A percentile compares a stretch with the other conserved stretches of the same genome.
Evolutionary conservation across 345 rosid species (phyloP).

Genomic region (Sapria himalayana): DNA sequence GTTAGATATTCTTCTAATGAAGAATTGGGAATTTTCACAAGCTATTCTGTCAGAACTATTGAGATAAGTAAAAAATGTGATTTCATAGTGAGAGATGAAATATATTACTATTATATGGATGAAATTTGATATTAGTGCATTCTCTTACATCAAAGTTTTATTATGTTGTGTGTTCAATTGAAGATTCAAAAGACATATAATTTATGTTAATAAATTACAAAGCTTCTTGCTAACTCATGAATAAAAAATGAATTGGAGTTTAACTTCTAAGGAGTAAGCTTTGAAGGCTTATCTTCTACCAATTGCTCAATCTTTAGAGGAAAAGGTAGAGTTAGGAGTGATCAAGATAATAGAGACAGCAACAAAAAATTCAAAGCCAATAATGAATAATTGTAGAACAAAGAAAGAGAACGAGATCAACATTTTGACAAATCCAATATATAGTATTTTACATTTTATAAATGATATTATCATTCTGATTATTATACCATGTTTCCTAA

Average conservation of each 20-base stretch:
- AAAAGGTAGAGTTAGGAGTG: neutral
- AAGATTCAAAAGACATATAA: neutral
- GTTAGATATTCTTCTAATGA: neutral
- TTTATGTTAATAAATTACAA: neutral
- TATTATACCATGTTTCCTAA: neutral
- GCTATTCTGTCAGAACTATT: neutral
- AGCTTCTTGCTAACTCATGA: neutral
- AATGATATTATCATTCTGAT: too few relatives aligned
- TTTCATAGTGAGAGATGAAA: constrained; percentile 1
- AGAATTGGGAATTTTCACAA: neutral
- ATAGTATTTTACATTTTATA: neutral
- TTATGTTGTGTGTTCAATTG: neutral
- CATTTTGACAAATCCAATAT: constrained; percentile 1
- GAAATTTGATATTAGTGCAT: neutral
- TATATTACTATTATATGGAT: neutral
- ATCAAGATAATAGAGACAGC: neutral
- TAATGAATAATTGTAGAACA: neutral
- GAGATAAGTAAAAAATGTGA: neutral
- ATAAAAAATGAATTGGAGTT: neutral
- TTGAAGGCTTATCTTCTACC: neutral
- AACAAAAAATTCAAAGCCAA: neutral
- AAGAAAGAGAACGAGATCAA: neutral
- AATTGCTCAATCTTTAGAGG: too few relatives aligned
- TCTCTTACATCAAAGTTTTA: neutral
- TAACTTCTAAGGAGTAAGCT: neutral